These are phyloP conservation scores for Pestalotiopsis sp. DNA, from an alignment of 2,329 filamentous ascomycete genomes.

Conservation along the genomic window DNA sequence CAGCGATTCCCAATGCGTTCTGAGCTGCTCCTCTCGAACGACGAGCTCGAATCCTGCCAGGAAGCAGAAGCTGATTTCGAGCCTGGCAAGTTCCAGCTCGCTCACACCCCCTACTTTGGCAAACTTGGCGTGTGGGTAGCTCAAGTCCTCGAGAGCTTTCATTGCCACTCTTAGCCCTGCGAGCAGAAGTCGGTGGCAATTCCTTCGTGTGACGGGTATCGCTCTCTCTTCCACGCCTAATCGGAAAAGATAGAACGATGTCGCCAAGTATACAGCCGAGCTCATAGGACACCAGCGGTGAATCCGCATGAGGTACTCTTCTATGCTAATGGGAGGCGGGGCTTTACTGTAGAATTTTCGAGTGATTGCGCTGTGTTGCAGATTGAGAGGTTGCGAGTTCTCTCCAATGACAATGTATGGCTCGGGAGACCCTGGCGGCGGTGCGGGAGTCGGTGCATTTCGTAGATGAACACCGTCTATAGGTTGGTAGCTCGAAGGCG, in stretches of 20 bases:
- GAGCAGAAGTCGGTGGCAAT: conserved; percentile 82
- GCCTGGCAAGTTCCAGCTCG: conserved; percentile 73
- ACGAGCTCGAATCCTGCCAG: conserved; percentile 80
- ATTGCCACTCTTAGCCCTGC: conserved; percentile 85
- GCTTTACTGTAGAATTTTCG: conserved; percentile 92
- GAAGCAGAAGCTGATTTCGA: conserved; percentile 90
- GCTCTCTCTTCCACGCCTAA: conserved; percentile 75
- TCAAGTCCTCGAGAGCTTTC: conserved; percentile 92
- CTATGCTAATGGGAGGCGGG: conserved; percentile 77
- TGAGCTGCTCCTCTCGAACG: conserved; percentile 60
- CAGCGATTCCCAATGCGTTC: conserved; percentile 68
- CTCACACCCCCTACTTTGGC: conserved; percentile 87
- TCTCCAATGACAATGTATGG: conserved; percentile 65
- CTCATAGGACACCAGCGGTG: conserved; percentile 93
- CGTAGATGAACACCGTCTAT: conserved; percentile 58
- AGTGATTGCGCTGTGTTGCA: conserved; percentile 83
- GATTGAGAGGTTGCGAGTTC: conserved; percentile 69
- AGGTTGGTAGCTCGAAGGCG: conserved; percentile 25
- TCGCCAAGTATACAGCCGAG: conserved; percentile 88
- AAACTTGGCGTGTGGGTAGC: conserved; percentile 81
- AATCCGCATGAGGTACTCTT: conserved; percentile 82
- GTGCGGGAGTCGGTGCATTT: conserved; percentile 28
- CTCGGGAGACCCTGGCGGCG: conserved; percentile 33
- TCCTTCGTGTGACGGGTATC: conserved; percentile 79
- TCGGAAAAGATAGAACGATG: conserved; percentile 83